phyloP scores from a whole-genome alignment of 1,284 basidiomycete genomes.

The Tylopilus orsonianus region DNA sequence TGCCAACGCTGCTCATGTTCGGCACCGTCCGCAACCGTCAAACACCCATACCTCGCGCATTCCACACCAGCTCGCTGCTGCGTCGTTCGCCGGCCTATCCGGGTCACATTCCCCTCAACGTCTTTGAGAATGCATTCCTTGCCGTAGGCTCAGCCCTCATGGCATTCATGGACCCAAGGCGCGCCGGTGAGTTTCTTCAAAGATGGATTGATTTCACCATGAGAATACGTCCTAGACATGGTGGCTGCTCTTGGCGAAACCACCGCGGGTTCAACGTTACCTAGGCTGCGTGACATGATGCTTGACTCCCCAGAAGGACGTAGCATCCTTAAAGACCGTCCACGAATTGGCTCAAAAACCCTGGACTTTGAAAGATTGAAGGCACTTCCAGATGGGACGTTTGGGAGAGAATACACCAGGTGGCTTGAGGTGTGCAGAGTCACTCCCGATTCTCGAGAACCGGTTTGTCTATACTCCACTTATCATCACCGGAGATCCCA shows the following conservation, averaged over 20 bases:
- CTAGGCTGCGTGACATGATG: slow-evolving; percentile 79
- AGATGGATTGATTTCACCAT: not conserved
- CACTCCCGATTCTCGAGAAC: slow-evolving; percentile 93
- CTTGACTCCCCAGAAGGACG: slow-evolving; percentile 78
- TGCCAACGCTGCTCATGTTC: too few species aligned
- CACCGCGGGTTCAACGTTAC: slow-evolving; percentile 81
- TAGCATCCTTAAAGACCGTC: slow-evolving; percentile 80
- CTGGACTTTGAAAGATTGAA: slow-evolving; percentile 73
- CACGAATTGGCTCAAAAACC: slow-evolving; percentile 77
- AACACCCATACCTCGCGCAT: slow-evolving; percentile 6
- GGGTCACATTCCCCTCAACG: slow-evolving; percentile 81
- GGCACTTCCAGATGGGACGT: slow-evolving; percentile 73
- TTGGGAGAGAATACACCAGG: slow-evolving; percentile 85
- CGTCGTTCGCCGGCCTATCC: slow-evolving; percentile 51
- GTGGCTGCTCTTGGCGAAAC: slow-evolving; percentile 91
- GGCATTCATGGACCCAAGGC: slow-evolving; percentile 78
- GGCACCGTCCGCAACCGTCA: not conserved
- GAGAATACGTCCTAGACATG: slow-evolving; percentile 64
- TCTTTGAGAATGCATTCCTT: slow-evolving; percentile 82
- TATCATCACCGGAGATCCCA: slow-evolving; percentile 4
- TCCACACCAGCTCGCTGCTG: slow-evolving; percentile 10
- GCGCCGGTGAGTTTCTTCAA: slow-evolving; percentile 67
- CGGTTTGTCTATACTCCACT: slow-evolving; percentile 50
- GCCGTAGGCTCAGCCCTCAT: slow-evolving; percentile 85
- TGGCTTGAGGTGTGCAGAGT: slow-evolving; percentile 91